These are phyloP conservation scores for Fistulinella prunicolor DNA, from an alignment of 768 basidiomycete species.

Conservation along the genomic window DNA sequence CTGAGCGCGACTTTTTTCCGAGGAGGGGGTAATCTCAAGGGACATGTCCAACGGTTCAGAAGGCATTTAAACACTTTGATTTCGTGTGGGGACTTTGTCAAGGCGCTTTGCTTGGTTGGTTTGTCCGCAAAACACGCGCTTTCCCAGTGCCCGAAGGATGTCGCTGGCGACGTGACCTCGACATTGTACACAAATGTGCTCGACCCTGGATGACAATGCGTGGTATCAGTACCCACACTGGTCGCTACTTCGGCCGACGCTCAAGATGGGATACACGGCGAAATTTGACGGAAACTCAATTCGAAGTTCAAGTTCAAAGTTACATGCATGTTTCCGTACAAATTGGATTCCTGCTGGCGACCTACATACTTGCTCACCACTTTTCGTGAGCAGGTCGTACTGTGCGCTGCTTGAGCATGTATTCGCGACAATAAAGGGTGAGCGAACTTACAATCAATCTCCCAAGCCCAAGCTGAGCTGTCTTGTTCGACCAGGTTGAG, in stretches of 20 bases:
- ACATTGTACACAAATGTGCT: background rate
- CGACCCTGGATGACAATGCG: background rate
- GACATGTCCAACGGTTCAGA: background rate
- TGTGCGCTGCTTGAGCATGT: constrained; percentile 8
- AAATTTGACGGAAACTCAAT: background rate
- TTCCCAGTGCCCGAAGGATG: background rate
- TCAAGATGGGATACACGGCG: background rate
- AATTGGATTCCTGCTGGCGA: background rate
- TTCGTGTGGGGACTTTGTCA: background rate
- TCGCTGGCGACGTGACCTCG: background rate
- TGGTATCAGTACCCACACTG: background rate
- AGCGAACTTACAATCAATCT: constrained; percentile 61
- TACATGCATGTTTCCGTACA: background rate
- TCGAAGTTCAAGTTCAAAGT: background rate
- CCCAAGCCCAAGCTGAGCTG: constrained; percentile 74
- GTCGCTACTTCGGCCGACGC: no score
- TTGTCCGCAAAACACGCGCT: background rate
- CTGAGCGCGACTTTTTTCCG: background rate
- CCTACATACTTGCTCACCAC: constrained; percentile 34
- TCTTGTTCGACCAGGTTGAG: constrained; percentile 67
- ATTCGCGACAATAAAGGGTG: background rate
- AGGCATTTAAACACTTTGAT: constrained; percentile 8
- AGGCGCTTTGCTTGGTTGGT: background rate
- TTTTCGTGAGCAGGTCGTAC: constrained; percentile 55
- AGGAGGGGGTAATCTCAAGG: background rate